Percentiles rank a stretch among this genome's conserved stretches.
phyloP scores from a whole-genome alignment of 148 eudicot species.

The Rhododendron mucronatum region DNA sequence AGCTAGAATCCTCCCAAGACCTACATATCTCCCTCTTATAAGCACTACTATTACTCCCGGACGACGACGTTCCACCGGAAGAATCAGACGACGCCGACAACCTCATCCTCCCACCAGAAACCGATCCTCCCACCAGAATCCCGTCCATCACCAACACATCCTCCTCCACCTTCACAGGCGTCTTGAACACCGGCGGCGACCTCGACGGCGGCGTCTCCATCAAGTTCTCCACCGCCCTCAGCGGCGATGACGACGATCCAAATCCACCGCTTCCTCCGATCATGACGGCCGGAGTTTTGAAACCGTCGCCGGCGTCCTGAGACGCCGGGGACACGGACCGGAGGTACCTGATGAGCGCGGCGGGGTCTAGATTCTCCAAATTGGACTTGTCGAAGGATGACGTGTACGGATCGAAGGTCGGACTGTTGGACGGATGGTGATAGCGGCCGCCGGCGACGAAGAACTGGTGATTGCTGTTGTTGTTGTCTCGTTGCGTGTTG shows the following conservation, averaged over 20 bases:
- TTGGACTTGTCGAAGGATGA: conserved; percentile 11
- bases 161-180: conserved; percentile 35
- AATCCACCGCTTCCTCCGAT: conserved; percentile 7
- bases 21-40: conserved; percentile 39
- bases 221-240: conserved; percentile 27
- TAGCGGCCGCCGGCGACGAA: neutral
- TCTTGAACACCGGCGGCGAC: conserved; percentile 24
- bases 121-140: conserved; percentile 24
- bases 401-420: conserved; percentile 24
- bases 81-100: conserved; percentile 22
- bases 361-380: conserved; percentile 15
- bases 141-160: conserved; percentile 66
- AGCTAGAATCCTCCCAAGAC: conserved; percentile 37
- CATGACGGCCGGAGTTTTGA: conserved; percentile 8
- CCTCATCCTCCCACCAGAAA: conserved; percentile 16
- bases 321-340: conserved; percentile 23
- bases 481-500: conserved; percentile 10
- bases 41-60: conserved; percentile 17
- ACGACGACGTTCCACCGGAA: conserved; percentile 27
- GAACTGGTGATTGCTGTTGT: neutral
- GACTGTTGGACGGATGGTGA: conserved; percentile 15
- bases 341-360: conserved; percentile 31
- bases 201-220: conserved; percentile 26
- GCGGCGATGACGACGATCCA: conserved; percentile 23
- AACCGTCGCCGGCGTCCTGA: neutral